Base-by-base conservation (phyloP, 441 rosid species). In the Erodium moschatum region DNA sequence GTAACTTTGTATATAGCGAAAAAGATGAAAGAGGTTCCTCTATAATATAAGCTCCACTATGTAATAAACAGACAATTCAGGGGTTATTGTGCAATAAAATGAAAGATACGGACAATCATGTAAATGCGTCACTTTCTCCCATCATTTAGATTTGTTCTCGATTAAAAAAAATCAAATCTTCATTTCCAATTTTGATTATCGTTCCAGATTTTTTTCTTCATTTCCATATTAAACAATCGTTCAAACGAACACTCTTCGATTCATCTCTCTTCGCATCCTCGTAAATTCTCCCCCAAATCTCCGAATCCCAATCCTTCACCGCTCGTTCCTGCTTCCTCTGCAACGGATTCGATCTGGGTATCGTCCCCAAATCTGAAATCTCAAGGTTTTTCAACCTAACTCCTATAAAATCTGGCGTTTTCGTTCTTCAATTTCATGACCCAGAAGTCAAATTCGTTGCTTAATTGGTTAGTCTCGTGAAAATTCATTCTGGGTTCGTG, bases 401-500 rank as follows among this genome's bases (percentile, higher is more conserved):
- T 16, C 60, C 60, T 0, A 0, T 52, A 7, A 5, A 16, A 52
- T 15, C 19, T 52, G 19, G 18, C 58, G 58, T 50, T 50, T 50
- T 48, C 54, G 0, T 48, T 48, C 54, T 3, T 13, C 3, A 48
- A 12, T 48, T n/a, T 48, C 54, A 11, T 15, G 18, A n/a, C 20
- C 10, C 20, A 52, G 60, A 52, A 15, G 60, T 16, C 16, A 15
- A n/a, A 52, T 52, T 5, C 20, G 8, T 40, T 2, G 46, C 10
- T 7, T 40, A 0, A 24, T 52, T 15, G 20, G 10, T 16, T 3
- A 52, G 5, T 50, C 27, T 66, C 54, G 38, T 16, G 10, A 11
- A 18, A 61, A 40, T 38, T 71, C 48, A 74, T 79, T 74, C 11
- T 40, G 50, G 71, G 70, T 18, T 67, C 68, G 11, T 52, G 60